phyloP scores from a whole-genome alignment of 108 stramenopile species.

The Thalassiosira profunda region DNA sequence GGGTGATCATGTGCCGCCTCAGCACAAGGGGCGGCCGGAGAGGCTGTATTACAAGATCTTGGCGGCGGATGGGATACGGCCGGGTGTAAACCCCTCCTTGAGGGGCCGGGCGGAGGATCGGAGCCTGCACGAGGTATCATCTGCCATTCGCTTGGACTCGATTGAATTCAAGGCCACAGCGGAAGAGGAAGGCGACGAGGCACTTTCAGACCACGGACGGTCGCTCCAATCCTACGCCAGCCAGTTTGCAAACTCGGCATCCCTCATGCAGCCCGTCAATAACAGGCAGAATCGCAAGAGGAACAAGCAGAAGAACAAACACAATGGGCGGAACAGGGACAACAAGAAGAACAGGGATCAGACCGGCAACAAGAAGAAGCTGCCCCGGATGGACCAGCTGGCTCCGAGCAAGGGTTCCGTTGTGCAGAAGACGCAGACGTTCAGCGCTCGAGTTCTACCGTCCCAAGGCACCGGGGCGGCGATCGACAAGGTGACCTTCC shows the following conservation, averaged over 20 bases:
- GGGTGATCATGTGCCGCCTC: no score
- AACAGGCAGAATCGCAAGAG: slow-evolving; percentile 10
- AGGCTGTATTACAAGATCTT: no score
- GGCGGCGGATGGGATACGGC: no score
- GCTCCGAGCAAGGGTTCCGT: neutral
- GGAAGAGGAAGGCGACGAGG: no score
- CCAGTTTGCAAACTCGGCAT: neutral
- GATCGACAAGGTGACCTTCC: slow-evolving; percentile 9
- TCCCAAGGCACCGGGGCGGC: slow-evolving; percentile 2
- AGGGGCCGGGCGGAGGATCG: no score
- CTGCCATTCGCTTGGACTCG: neutral
- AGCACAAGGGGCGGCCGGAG: no score
- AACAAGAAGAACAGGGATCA: slow-evolving; percentile 14
- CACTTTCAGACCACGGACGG: neutral
- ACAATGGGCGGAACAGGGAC: neutral
- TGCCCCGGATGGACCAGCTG: neutral
- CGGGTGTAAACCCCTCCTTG: no score
- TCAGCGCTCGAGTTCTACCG: slow-evolving; percentile 6
- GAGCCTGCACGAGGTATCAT: no score
- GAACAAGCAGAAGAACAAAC: slow-evolving; percentile 1
- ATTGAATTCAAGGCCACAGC: neutral
- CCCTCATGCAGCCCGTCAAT: neutral
- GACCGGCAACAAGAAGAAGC: slow-evolving; percentile 1
- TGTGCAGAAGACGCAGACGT: slow-evolving; percentile 9
- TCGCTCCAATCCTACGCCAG: no score